These are phyloP conservation scores for Pseudocercospora fijiensis DNA, from an alignment of 2,329 filamentous ascomycete species.

Conservation along the genomic window DNA sequence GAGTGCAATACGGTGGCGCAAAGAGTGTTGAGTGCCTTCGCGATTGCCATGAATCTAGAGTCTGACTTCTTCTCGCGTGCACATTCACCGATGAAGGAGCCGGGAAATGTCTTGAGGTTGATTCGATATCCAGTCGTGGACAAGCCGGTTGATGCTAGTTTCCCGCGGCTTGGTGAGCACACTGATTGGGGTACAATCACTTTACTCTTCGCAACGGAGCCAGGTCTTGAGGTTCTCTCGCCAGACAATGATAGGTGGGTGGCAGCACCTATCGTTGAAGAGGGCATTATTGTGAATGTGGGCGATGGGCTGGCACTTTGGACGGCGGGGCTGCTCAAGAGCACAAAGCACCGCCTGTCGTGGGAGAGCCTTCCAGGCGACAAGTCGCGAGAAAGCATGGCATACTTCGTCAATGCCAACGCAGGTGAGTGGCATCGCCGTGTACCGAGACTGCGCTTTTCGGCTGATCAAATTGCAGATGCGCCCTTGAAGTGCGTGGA, in stretches of 20 bases:
- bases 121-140: constrained; percentile 4
- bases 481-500: constrained; percentile 1
- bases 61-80: background rate
- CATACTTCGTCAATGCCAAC: constrained; percentile 6
- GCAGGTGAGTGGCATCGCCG: background rate
- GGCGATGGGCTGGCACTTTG: constrained; percentile 4
- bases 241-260: constrained; percentile 1
- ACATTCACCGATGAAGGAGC: constrained; percentile 3
- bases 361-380: constrained; percentile 1
- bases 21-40: background rate
- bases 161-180: constrained; percentile 5
- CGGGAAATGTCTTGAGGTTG: constrained; percentile 4
- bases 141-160: constrained; percentile 1
- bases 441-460: background rate
- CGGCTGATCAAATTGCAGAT: background rate
- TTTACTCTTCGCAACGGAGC: background rate
- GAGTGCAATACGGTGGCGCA: background rate
- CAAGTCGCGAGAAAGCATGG: constrained; percentile 7
- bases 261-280: background rate
- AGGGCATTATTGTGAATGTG: constrained; percentile 5
- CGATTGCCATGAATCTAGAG: constrained; percentile 5
- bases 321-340: background rate
- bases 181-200: constrained; percentile 7
- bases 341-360: constrained; percentile 8
- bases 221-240: constrained; percentile 2